phyloP scores from a whole-genome alignment of 495 filamentous ascomycete species.

The Rusavskia elegans region DNA sequence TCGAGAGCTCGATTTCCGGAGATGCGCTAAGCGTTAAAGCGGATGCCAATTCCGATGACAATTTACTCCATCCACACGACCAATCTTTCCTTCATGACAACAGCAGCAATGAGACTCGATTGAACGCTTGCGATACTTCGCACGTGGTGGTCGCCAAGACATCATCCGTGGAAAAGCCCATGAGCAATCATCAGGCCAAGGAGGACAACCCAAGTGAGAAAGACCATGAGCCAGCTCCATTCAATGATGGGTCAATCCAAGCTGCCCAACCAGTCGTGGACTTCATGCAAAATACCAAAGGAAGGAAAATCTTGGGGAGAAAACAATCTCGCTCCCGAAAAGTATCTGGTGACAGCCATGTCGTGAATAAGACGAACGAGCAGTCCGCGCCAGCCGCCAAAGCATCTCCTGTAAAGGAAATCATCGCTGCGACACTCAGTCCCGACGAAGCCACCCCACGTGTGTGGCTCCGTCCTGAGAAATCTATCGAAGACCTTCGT shows the following conservation, averaged over 20 bases:
- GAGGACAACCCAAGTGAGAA: not conserved
- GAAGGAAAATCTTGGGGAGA: not conserved
- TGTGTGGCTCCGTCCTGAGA: conserved; percentile 17
- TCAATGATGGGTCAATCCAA: not conserved
- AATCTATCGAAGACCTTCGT: conserved; percentile 25
- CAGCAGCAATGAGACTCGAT: conserved; percentile 30
- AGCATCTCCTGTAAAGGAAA: conserved; percentile 2
- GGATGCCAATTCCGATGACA: not conserved
- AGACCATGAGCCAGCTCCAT: not conserved
- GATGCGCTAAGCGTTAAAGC: not conserved
- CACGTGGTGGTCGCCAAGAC: not conserved
- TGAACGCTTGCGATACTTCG: not conserved
- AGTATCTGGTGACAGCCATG: not conserved
- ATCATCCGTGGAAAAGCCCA: not conserved
- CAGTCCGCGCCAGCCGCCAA: not conserved
- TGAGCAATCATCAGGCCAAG: not conserved
- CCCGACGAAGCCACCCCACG: conserved; percentile 1
- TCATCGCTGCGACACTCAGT: not conserved
- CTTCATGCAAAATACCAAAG: not conserved
- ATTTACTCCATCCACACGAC: conserved; percentile 13
- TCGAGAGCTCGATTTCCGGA: not conserved
- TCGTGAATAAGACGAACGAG: not conserved
- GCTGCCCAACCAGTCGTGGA: not conserved
- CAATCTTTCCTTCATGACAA: conserved; percentile 35
- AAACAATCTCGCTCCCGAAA: not conserved